Conservation (phyloP, 164 flowering plant genomes). For the Kingdonia uniflora region DNA sequence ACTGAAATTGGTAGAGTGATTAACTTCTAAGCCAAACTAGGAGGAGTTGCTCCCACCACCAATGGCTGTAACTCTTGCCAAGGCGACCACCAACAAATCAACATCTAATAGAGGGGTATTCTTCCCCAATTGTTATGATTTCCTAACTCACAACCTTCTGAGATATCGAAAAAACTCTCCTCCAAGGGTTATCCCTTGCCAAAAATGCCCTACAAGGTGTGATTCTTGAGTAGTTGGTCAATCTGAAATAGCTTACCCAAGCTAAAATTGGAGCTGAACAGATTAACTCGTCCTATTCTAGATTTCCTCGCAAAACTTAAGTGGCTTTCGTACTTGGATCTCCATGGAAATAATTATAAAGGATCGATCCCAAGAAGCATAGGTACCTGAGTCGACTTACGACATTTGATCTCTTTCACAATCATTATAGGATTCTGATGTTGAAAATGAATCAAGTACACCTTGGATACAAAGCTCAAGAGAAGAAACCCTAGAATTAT, state of each 20-base stretch:
- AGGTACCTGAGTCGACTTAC: conserved; percentile 28
- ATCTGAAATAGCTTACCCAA: conserved; percentile 35
- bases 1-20: conserved; percentile 72
- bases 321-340: conserved; percentile 42
- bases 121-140: too few relatives aligned
- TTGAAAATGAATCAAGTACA: too few relatives aligned
- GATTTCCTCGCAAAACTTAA: conserved; percentile 37
- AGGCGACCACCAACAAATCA: too few relatives aligned
- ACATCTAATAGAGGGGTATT: too few relatives aligned
- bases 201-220: conserved; percentile 45
- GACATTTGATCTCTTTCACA: conserved; percentile 57
- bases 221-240: conserved; percentile 38
- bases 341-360: conserved; percentile 49
- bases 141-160: too few relatives aligned
- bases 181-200: conserved; percentile 48
- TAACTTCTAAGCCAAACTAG: conserved; percentile 74
- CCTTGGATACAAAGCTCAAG: too few relatives aligned
- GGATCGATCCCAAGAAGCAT: conserved; percentile 54
- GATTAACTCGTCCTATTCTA: conserved; percentile 51
- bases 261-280: conserved; percentile 40
- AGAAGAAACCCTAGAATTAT: too few relatives aligned
- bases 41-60: too few relatives aligned
- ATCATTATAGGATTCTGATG: conserved; percentile 46
- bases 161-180: conserved; percentile 34
- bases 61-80: too few relatives aligned